Evolutionary conservation across 257 asterid genomes (phyloP), one percentile per base, ranked within the genome.

Genomic region (Solanum megistacrolobum): DNA sequence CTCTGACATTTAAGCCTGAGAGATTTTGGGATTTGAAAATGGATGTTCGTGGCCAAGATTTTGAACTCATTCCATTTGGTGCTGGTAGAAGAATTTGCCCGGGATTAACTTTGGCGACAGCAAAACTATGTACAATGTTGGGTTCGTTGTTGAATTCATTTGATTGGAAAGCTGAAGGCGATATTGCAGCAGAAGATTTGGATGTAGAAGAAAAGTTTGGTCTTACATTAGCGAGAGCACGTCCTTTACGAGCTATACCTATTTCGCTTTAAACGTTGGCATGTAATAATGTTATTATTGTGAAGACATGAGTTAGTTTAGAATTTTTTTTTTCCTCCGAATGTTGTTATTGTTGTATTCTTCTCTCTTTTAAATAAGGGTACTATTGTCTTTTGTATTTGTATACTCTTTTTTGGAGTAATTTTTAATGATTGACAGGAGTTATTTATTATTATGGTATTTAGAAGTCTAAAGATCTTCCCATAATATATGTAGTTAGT

Each of bases 141-240:
- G 98, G 98, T 4, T 93, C 96, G 11, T 84, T 96, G 11, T 8
- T 95, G 87, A 93, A 95, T 84, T 88, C 93, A 36, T 94, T 96
- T 6, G 93, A 95, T 18, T 96, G 99, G 97, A 92, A 90, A 86
- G 68, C 94, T 6, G 93, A 90, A 35, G 93, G 89, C 3, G 94
- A 88, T 18, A 83, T 83, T 46, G 90, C 89, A 41, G 90, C 94
- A 1, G 25, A 86, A 48, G 91, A 90, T 9, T 32, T 94, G 88
- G 92, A 93, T 58, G 36, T 68, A 3, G 75, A 68, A 27, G 75
- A 95, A 87, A 94, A 90, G 68, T 93, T 91, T 83, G 98, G 98
- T 1, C 93, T 94, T 84, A 92, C 96, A 14, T 41, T 95, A 88
- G 93, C 89, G 41, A 95, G 94, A 83, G 93, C 95, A 29, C 89